A percentile compares a stretch with the other conserved stretches of the same genome.
phyloP scores from a whole-genome alignment of 176 grass and related monocot genomes.

The Rhynchospora breviuscula region DNA sequence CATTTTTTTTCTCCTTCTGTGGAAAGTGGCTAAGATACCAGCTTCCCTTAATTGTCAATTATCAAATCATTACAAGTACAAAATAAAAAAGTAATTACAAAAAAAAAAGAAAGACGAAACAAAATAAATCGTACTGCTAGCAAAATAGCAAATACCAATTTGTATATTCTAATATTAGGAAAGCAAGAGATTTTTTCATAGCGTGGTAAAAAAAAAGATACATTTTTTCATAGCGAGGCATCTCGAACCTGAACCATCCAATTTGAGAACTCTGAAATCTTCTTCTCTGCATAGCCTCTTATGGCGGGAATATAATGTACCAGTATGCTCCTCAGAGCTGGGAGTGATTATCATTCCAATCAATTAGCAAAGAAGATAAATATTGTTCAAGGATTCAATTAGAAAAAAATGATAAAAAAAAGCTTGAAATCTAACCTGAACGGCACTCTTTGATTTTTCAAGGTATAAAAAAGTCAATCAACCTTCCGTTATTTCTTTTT shows the following conservation, averaged over 20 bases:
- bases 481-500: no score
- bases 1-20: background rate
- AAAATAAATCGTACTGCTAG: background rate
- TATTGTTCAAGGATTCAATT: no score
- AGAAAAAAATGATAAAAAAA: no score
- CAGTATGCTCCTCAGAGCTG: slow-evolving; percentile 74
- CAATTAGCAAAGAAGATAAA: no score
- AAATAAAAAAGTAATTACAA: background rate
- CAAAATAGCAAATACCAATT: slow-evolving; percentile 8
- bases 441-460: no score
- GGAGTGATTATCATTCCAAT: slow-evolving; percentile 23
- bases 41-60: no score
- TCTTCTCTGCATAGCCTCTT: slow-evolving; percentile 70
- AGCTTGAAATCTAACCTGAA: no score
- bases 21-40: background rate
- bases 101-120: background rate
- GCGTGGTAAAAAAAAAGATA: background rate
- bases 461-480: no score
- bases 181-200: no score
- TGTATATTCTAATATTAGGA: slow-evolving; percentile 14
- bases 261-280: slow-evolving; percentile 86
- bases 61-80: no score
- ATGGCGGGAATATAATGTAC: slow-evolving; percentile 61
- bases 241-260: slow-evolving; percentile 98
- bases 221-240: slow-evolving; percentile 32